phyloP scores from a whole-genome alignment of 1,139 yeast genomes.

The Scheffersomyces lignicola region DNA sequence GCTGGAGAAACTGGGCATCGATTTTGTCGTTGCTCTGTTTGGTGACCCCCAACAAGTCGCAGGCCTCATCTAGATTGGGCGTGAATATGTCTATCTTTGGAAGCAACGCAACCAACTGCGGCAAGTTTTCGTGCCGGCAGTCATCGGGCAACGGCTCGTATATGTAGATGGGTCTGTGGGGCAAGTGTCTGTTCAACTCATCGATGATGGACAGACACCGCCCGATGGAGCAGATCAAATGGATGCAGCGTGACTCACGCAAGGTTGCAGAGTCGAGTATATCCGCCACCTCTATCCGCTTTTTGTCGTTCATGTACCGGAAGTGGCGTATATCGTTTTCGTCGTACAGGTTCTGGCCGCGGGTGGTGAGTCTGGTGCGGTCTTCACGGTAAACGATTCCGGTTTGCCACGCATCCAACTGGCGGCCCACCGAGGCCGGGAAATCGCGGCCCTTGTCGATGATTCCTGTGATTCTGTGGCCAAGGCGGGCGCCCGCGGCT shows the following conservation, averaged over 20 bases:
- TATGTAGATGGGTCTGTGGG: slow-evolving; percentile 35
- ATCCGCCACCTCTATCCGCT: slow-evolving; percentile 63
- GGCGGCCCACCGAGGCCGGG: slow-evolving; percentile 48
- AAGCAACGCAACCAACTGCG: slow-evolving; percentile 40
- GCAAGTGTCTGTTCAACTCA: slow-evolving; percentile 23
- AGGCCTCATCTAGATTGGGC: slow-evolving; percentile 83
- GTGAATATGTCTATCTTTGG: slow-evolving; percentile 60
- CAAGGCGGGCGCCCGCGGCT: slow-evolving; percentile 36
- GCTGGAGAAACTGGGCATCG: slow-evolving; percentile 19
- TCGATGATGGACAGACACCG: slow-evolving; percentile 52
- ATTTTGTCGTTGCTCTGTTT: slow-evolving; percentile 13
- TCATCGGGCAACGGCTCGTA: slow-evolving; percentile 90
- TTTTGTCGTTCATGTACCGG: slow-evolving; percentile 54
- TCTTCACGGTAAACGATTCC: slow-evolving; percentile 58
- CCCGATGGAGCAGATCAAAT: slow-evolving; percentile 72
- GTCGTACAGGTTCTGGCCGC: slow-evolving; percentile 79
- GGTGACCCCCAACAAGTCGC: slow-evolving; percentile 25
- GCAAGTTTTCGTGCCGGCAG: slow-evolving; percentile 54
- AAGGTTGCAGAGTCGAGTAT: slow-evolving; percentile 39
- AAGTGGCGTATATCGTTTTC: slow-evolving; percentile 57
- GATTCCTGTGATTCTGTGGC: slow-evolving; percentile 57
- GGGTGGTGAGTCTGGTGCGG: slow-evolving; percentile 58
- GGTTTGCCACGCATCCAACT: slow-evolving; percentile 60
- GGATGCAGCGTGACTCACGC: slow-evolving; percentile 51
- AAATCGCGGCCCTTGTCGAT: slow-evolving; percentile 82